These are phyloP conservation scores for Solanum tacnaense DNA, from an alignment of 257 asterid genomes.

Conservation along the genomic window DNA sequence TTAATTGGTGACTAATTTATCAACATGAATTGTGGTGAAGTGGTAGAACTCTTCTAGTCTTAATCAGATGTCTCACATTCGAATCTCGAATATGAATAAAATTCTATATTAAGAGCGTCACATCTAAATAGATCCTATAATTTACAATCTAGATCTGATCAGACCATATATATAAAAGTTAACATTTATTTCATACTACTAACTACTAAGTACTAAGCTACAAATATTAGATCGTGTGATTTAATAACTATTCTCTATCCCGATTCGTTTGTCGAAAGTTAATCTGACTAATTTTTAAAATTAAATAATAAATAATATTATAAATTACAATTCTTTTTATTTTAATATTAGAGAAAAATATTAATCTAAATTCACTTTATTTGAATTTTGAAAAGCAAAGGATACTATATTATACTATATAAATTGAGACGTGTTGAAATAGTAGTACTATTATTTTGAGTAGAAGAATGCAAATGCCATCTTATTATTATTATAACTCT, in stretches of 20 bases:
- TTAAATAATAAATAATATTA: not conserved
- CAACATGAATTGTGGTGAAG: too few relatives aligned
- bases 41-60: too few relatives aligned
- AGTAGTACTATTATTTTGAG: not conserved
- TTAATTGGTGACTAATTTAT: not conserved
- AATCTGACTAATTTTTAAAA: not conserved
- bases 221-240: not conserved
- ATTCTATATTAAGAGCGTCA: too few relatives aligned
- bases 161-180: too few relatives aligned
- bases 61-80: rapidly evolving
- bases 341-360: not conserved
- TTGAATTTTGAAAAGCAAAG: not conserved
- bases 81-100: rapidly evolving
- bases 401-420: too few relatives aligned
- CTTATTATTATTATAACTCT: not conserved
- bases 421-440: not conserved
- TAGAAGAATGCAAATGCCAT: not conserved
- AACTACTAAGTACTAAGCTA: not conserved
- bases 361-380: not conserved
- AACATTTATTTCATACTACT: not conserved
- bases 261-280: not conserved
- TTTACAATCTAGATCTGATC: too few relatives aligned
- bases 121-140: too few relatives aligned
- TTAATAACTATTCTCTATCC: not conserved
- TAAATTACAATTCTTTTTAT: not conserved